Evolutionary conservation across 2,329 filamentous ascomycete genomes (phyloP), one percentile per base, ranked within the genome.

Genomic region (Exophiala lecanii-corni): DNA sequence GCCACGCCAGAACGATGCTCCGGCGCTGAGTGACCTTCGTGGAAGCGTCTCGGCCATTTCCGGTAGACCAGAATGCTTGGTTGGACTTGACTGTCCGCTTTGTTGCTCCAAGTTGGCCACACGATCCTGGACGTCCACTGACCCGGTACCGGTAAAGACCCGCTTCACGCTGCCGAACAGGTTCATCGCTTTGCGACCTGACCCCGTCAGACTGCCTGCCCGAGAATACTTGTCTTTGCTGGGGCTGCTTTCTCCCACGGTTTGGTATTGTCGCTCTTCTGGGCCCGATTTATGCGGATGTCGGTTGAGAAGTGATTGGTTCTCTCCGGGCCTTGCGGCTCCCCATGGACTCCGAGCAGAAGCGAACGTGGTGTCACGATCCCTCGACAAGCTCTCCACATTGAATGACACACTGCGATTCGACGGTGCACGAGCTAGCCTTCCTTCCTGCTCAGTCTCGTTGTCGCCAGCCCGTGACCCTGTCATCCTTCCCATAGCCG

Each of bases 91-190:
- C 30, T 54, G 49, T 16, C 28, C 37, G 25, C 51, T 49, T 9
- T 21, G 26, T 18, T 25, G 26, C 34, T 55, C 51, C 9, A 57
- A 45, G 1, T 37, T 32, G 9, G 49, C 49, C 7, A 55, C 13
- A 34, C 47, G 13, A 28, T 39, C 49, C 2, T 66, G 65, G 59
- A 15, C 64, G 55, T 50, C 45, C 16, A 52, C 49, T n/a, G 23
- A 30, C 16, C 43, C 47, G 44, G 63, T 61, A 35, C 65, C 60
- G 4, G 73, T 73, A 30, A 86, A 77, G 9, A 82, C 81, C 26
- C 82, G 74, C 13, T 78, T 73, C 15, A 89, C 62, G 36, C 79
- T 85, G 16, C 83, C 83, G 9, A 89, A 67, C 80, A 82, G 86
- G 17, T 75, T 75, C 65, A 65, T 81, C 74, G 59, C 77, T 78